Percentiles rank a stretch among this genome's conserved stretches.
These are phyloP conservation scores for Eutypa lata DNA, from an alignment of 2,329 filamentous ascomycete genomes.

Conservation along the genomic window DNA sequence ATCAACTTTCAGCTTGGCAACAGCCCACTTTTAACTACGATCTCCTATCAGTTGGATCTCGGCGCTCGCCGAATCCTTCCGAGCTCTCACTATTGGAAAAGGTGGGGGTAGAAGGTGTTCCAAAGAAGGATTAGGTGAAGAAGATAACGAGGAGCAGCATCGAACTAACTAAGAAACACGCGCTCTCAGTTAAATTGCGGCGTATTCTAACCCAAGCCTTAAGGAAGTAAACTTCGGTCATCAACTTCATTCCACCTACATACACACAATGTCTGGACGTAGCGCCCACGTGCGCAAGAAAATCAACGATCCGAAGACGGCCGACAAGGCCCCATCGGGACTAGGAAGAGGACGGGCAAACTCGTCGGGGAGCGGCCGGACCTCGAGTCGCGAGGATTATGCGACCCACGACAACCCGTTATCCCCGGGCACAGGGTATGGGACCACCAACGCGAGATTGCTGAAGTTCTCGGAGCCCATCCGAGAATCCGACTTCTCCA, in stretches of 20 bases:
- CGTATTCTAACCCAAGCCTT: too few species aligned
- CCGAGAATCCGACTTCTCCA: slow-evolving; percentile 28
- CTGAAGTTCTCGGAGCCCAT: slow-evolving; percentile 43
- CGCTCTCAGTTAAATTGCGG: too few species aligned
- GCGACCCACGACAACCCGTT: slow-evolving; percentile 36
- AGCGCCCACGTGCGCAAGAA: slow-evolving; percentile 59
- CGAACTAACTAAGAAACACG: too few species aligned
- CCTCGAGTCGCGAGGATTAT: slow-evolving; percentile 36
- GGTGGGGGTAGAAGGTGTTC: too few species aligned
- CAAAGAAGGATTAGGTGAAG: too few species aligned
- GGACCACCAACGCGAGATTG: slow-evolving; percentile 40
- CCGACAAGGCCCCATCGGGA: slow-evolving; percentile 21
- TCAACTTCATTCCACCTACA: slow-evolving; percentile 19
- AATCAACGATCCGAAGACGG: slow-evolving; percentile 46
- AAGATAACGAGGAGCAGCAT: too few species aligned
- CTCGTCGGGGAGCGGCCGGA: slow-evolving; percentile 30
- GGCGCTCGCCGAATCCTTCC: too few species aligned
- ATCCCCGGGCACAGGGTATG: slow-evolving; percentile 39
- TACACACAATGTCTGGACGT: slow-evolving; percentile 59
- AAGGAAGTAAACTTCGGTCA: not conserved
- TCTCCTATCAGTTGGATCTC: too few species aligned
- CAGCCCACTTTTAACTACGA: too few species aligned
- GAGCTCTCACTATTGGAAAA: too few species aligned
- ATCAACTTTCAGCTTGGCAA: too few species aligned
- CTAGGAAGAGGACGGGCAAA: slow-evolving; percentile 30